These are phyloP conservation scores for Saccharomycopsis sp. DNA, from an alignment of 805 yeast species.

Conservation along the genomic window DNA sequence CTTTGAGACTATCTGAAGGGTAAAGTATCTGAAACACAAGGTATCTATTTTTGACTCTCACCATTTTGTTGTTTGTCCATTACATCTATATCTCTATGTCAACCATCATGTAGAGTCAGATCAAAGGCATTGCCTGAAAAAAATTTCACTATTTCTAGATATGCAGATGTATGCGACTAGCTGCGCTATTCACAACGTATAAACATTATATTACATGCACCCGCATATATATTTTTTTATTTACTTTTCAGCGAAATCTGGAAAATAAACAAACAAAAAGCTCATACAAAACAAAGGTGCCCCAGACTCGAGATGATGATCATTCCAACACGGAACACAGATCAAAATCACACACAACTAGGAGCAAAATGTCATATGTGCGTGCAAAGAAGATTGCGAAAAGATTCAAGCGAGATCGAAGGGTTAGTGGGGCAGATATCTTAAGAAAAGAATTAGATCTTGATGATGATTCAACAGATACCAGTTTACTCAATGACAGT, in stretches of 20 bases:
- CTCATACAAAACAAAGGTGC: neutral
- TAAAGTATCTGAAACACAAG: constrained; percentile 15
- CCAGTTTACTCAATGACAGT: constrained; percentile 8
- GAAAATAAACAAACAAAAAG: neutral
- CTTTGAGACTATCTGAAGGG: constrained; percentile 6
- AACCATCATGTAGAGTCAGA: too few species aligned
- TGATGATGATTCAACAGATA: constrained; percentile 9
- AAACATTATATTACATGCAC: neutral
- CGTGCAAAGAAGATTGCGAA: constrained; percentile 15
- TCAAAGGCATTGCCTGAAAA: too few species aligned
- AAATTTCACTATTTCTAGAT: too few species aligned
- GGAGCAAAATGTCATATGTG: constrained; percentile 17
- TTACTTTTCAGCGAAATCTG: neutral
- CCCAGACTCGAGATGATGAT: neutral
- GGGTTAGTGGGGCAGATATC: constrained; percentile 30
- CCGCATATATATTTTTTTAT: neutral
- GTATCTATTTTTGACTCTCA: constrained; percentile 20
- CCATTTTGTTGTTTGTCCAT: too few species aligned
- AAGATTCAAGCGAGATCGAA: constrained; percentile 25
- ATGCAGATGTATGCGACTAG: neutral
- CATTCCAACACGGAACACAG: neutral
- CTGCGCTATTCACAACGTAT: neutral
- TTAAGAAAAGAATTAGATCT: constrained; percentile 27
- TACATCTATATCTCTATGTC: too few species aligned
- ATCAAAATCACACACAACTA: neutral